Evolutionary conservation across 139 green algal genomes (phyloP), one percentile per base, ranked within the genome.

Genomic region (Haematococcus sp.): DNA sequence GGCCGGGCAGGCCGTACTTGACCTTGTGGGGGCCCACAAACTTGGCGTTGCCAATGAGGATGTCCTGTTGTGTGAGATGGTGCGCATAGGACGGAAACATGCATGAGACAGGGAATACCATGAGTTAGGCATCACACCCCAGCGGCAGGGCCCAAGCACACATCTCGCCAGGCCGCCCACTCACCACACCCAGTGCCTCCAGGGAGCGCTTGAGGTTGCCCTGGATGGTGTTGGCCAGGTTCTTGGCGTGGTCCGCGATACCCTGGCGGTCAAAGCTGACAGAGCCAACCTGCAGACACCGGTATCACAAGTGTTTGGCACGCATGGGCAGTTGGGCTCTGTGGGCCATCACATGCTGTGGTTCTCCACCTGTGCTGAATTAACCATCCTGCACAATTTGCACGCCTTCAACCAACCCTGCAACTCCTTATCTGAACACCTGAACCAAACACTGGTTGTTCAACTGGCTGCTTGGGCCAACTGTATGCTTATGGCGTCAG

Each of bases 191-290:
- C 3, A 99, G 59, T 11, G 80, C 87, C 78, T 96, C 91, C 30
- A 99, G 85, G 13, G 90, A 97, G 79, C 95, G 91, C 66, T 87
- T 83, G 22, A 99, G 89, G 81, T 98, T 99, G 74, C 86, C 81
- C 76, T 95, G 87, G 60, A 99, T 94, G 34, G 69, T 97, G 34
- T 75, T 87, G 40, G 89, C 96, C 75, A 99, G 91, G 71, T 96
- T 84, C 20, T 70, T 91, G 44, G 96, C 96, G 84, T 99, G 96
- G 72, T 97, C 88, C 19, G 96, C 94, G 43, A 99, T 92, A 23
- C 82, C 84, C 78, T 96, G 84, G 55, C 95, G 86, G 82, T 99
- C 96, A 73, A 93, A 99, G 43, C 46, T 81, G 16, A 98, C 93
- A 25, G 77, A 72, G 44, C 84, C 91, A 23, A 98, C 85, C 89